phyloP scores from a whole-genome alignment of 192 early-diverging fungal species.

The Lobosporangium transversale region DNA sequence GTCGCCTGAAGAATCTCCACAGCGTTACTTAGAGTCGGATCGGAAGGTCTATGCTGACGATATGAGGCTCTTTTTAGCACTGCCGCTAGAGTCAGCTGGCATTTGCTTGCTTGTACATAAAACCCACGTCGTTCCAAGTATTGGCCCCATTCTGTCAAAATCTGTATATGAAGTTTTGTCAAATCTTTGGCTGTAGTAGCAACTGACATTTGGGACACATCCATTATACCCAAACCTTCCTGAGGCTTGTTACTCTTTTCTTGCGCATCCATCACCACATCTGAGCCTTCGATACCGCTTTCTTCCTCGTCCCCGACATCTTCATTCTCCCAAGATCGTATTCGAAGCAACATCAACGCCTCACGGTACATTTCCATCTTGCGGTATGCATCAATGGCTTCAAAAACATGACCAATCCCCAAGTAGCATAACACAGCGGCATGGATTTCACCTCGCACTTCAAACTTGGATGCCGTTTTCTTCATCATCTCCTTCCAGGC shows the following conservation, averaged over 20 bases:
- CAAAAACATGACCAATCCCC: slow-evolving; percentile 52
- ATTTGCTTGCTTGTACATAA: slow-evolving; percentile 48
- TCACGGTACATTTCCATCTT: slow-evolving; percentile 52
- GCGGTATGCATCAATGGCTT: slow-evolving; percentile 58
- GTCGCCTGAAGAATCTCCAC: neutral
- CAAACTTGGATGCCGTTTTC: slow-evolving; percentile 53
- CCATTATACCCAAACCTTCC: too few species aligned
- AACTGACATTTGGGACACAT: too few species aligned
- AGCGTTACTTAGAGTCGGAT: neutral
- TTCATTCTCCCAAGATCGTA: slow-evolving; percentile 26
- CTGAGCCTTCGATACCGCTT: neutral
- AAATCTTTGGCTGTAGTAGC: neutral
- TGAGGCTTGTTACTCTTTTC: neutral
- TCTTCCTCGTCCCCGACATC: slow-evolving; percentile 7
- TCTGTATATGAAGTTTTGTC: slow-evolving; percentile 13
- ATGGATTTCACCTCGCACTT: slow-evolving; percentile 41
- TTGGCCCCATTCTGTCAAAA: slow-evolving; percentile 47
- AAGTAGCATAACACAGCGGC: slow-evolving; percentile 55
- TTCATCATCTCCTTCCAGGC: slow-evolving; percentile 57
- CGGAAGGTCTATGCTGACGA: neutral
- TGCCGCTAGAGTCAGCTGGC: slow-evolving; percentile 30
- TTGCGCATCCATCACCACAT: too few species aligned
- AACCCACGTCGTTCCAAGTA: slow-evolving; percentile 11
- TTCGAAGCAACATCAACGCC: slow-evolving; percentile 39
- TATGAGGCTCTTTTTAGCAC: neutral